A percentile compares a stretch with the other conserved stretches of the same genome.
Conservation (phyloP, 2,329 filamentous ascomycete species). For the Dothideomycetes sp. region DNA sequence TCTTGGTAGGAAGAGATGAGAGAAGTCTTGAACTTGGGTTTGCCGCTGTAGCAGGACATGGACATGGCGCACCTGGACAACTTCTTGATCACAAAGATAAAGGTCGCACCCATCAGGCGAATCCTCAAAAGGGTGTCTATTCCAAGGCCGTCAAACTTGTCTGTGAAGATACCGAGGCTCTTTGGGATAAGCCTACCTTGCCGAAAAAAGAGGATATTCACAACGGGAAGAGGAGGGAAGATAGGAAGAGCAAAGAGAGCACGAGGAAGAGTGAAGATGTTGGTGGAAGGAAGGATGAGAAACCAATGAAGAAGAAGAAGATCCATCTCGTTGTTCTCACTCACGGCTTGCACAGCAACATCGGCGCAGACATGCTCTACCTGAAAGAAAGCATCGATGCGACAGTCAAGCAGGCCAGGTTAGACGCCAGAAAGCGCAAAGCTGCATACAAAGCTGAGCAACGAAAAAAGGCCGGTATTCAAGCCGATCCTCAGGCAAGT, state of each 20-base stretch:
- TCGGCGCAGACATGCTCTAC: conserved; percentile 92
- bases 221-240: conserved; percentile 16
- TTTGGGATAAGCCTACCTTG: conserved; percentile 88
- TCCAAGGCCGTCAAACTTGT: conserved; percentile 67
- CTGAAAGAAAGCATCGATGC: conserved; percentile 95
- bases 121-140: conserved; percentile 62
- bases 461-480: conserved; percentile 11
- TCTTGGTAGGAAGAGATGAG: conserved; percentile 75
- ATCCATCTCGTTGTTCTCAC: conserved; percentile 87
- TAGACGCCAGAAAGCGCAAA: conserved; percentile 54
- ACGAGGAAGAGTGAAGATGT: conserved; percentile 8
- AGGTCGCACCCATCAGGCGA: conserved; percentile 48
- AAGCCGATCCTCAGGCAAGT: conserved; percentile 12
- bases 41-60: conserved; percentile 42
- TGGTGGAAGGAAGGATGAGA: conserved; percentile 13
- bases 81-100: conserved; percentile 58
- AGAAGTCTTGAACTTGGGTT: conserved; percentile 64
- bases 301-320: conserved; percentile 54
- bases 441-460: conserved; percentile 16
- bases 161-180: conserved; percentile 74
- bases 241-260: conserved; percentile 5
- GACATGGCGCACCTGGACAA: conserved; percentile 51
- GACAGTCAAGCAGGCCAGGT: conserved; percentile 61
- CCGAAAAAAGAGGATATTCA: conserved; percentile 47
- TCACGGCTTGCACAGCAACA: conserved; percentile 89